Evolutionary conservation across 257 asterid genomes (phyloP).

Genomic region (Primulina huaijiensis): DNA sequence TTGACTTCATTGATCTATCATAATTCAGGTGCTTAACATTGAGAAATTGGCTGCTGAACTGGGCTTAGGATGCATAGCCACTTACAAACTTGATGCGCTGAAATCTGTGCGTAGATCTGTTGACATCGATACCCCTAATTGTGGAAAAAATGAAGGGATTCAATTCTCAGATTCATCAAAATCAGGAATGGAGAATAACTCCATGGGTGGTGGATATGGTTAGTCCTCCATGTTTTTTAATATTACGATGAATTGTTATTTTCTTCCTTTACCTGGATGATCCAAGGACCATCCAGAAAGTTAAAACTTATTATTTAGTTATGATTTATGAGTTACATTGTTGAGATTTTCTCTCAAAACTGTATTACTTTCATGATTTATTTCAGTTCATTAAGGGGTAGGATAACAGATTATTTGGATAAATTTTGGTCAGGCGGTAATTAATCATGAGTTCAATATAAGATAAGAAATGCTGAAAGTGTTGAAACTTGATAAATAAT

Average conservation of each 20-base stretch:
- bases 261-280: neutral
- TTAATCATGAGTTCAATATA: neutral
- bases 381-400: neutral
- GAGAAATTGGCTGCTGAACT: slow-evolving; percentile 81
- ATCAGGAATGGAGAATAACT: slow-evolving; percentile 21
- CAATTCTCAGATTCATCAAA: slow-evolving; percentile 26
- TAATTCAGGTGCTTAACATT: slow-evolving; percentile 74
- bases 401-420: neutral
- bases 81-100: slow-evolving; percentile 84
- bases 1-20: slow-evolving; percentile 12
- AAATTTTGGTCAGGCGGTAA: neutral
- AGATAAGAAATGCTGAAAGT: neutral
- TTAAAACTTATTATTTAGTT: too few species aligned
- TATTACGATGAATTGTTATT: too few species aligned
- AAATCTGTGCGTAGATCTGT: slow-evolving; percentile 61
- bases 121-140: slow-evolving; percentile 31
- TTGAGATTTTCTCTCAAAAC: neutral
- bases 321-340: neutral
- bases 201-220: slow-evolving; percentile 36
- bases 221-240: slow-evolving; percentile 19
- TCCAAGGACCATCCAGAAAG: neutral
- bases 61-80: slow-evolving; percentile 70
- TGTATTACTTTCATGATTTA: too few species aligned
- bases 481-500: neutral
- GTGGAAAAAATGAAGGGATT: slow-evolving; percentile 30